Percentiles rank a stretch among this genome's conserved stretches.
Conservation (phyloP, 345 rosid species). For the Acer yangbiense region DNA sequence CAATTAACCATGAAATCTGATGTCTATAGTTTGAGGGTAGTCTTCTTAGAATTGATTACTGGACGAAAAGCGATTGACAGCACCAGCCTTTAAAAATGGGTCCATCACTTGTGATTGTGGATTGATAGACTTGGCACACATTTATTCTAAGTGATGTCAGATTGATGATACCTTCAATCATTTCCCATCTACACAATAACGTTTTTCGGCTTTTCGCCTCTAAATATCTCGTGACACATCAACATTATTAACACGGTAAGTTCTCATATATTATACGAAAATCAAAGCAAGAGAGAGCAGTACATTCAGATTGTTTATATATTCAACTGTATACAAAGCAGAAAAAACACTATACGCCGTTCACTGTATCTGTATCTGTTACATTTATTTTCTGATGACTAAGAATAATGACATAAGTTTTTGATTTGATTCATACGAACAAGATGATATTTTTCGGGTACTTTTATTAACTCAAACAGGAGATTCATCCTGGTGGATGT, state of each 20-base stretch:
- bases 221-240: too few relatives aligned
- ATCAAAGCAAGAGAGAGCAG: background rate
- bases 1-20: constrained; percentile 95
- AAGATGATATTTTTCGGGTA: background rate
- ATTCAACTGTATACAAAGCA: too few relatives aligned
- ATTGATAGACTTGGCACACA: background rate
- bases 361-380: too few relatives aligned
- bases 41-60: constrained; percentile 88
- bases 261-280: background rate
- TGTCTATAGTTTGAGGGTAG: constrained; percentile 94
- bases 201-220: background rate
- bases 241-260: too few relatives aligned
- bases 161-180: background rate
- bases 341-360: too few relatives aligned
- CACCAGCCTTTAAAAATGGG: constrained; percentile 15
- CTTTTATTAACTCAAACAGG: constrained; percentile 31
- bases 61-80: constrained; percentile 94
- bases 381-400: too few relatives aligned
- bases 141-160: background rate
- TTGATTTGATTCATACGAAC: background rate
- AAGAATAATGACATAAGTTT: background rate
- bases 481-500: constrained; percentile 22
- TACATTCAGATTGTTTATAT: background rate
- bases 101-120: background rate
- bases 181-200: background rate